Evolutionary conservation across 352 stramenopile species (phyloP).

Genomic region (Phytophthora hybrid): DNA sequence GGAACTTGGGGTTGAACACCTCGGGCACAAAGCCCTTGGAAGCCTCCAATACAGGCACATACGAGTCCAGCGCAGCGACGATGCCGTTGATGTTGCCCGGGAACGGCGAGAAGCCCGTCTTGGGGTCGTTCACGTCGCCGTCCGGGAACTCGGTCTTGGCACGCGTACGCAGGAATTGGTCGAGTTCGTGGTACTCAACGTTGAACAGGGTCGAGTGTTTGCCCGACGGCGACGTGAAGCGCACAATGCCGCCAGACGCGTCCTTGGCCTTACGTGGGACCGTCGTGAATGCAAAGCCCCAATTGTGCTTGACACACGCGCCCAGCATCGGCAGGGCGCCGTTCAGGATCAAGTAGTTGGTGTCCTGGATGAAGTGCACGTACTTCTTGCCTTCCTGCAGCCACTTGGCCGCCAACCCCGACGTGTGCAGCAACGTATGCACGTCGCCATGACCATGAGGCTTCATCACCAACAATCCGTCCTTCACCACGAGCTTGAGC

Average conservation of each 20-base stretch:
- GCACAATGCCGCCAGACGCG: slow-evolving; percentile 74
- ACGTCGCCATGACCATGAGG: slow-evolving; percentile 99
- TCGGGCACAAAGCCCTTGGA: slow-evolving; percentile 70
- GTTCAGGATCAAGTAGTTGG: slow-evolving; percentile 96
- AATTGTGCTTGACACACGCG: slow-evolving; percentile 83
- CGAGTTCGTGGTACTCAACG: slow-evolving; percentile 80
- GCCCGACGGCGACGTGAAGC: slow-evolving; percentile 48
- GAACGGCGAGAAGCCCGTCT: slow-evolving; percentile 66
- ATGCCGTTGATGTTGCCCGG: slow-evolving; percentile 85
- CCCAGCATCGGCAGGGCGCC: slow-evolving; percentile 91
- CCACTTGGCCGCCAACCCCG: slow-evolving; percentile 79
- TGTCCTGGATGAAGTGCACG: slow-evolving; percentile 97
- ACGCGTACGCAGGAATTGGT: slow-evolving; percentile 67
- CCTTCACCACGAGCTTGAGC: slow-evolving; percentile 76
- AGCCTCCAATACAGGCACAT: slow-evolving; percentile 54
- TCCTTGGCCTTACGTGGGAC: slow-evolving; percentile 95
- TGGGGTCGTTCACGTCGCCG: slow-evolving; percentile 68
- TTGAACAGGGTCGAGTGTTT: slow-evolving; percentile 64
- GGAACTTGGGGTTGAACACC: slow-evolving; percentile 79
- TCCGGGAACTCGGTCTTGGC: slow-evolving; percentile 53
- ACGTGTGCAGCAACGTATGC: slow-evolving; percentile 93
- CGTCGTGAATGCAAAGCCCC: slow-evolving; percentile 94
- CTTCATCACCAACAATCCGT: slow-evolving; percentile 91
- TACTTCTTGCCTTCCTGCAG: slow-evolving; percentile 84
- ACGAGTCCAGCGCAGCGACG: slow-evolving; percentile 56